Base-by-base conservation (phyloP, 192 early-diverging fungal genomes). In the Tieghemiomyces parasiticus region DNA sequence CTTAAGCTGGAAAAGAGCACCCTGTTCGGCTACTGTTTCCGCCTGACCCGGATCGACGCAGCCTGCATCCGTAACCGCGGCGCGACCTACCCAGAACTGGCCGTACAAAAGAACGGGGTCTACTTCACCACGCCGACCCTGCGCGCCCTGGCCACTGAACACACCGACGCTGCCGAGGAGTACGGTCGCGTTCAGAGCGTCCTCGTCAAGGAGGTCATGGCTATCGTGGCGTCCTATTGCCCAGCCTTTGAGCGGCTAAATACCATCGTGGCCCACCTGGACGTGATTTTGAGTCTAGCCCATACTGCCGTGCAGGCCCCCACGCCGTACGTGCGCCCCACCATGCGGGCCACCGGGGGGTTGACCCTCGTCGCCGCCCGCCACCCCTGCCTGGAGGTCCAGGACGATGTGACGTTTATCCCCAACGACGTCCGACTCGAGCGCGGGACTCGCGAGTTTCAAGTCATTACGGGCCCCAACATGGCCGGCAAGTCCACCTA, bases 401-500 rank as follows among this genome's bases (percentile, higher is more conserved):
- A 96, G 63, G 87, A 91, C 46, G 84, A 82, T 60, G 86, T 93
- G 34, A 77, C 83, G 6, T 95, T 96, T 68, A 98, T 98, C 72
- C 87, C 89, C 26, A 97, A 97, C 65, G 89, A 95, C 67, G 90
- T 90, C 1, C 73, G 71, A 35, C 72, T 97, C 71, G 59, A 71
- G 19, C 68, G 78, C 56, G 86, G 86, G 78, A 73, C 71, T 26
- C 75, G 74, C 3, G 82, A 84, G 63, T 94, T 97, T 61, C 77
- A 82, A 31, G 91, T 97, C 35, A 94, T 97, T 49, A 94, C 92
- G 0, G 94, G 94, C 0, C 95, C 95, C 19, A 98, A 98, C 71
- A 98, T 98, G 95, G 92, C 93, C 60, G 95, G 95, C 44, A 98
- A 98, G 67, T 93, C 90, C 9, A 98, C 95, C 0, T 98, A 92